Base-by-base conservation (phyloP, 2,329 filamentous ascomycete genomes). In the Orbilia ellipsospora region DNA sequence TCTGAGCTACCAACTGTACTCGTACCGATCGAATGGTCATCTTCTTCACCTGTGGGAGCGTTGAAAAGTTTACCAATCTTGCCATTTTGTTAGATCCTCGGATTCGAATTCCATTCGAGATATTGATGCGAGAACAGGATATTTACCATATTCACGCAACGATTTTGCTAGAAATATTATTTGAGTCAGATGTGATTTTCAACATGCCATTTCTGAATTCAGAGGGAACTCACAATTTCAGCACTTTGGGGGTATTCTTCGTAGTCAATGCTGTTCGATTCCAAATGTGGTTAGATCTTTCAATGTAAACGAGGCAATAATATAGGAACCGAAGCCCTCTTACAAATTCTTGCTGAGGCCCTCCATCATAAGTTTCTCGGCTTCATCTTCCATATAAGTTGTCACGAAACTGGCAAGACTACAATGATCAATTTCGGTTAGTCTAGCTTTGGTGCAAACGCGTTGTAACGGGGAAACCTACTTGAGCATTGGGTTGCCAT, bases 341-440 rank as follows among this genome's bases (percentile, higher is more conserved):
- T 67, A 73, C 72, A 97, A 97, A 86, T 98, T 98, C 84, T 97
- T 97, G 82, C 91, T 89, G 82, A 97, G 93, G 63, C 91, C 89
- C 78, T 97, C 93, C 78, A 90, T 85, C 94, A 98, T 98, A 83
- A 97, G 91, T 83, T 96, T 93, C 84, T 97, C 94, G 18, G 91
- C 94, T 83, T 97, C 94, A 54, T 97, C 92, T 85, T 97, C 94
- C 91, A 97, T 97, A 85, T 96, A 97, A 0, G 94, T 97, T 0
- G 94, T 97, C 78, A 97, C 93, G 81, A 98, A 98, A 44, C 90
- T 94, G 31, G 94, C 94, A 80, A 98, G 84, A 83, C 92, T 95
- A 78, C 80, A 78, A 8, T 56, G 0, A 79, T 80, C 18, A 2
- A 23, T 23, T 74, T 52, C 77, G 72, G 64, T 77, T 61, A 61